These are phyloP conservation scores for Stephania japonica DNA, from an alignment of 164 flowering plant species.

Conservation along the genomic window DNA sequence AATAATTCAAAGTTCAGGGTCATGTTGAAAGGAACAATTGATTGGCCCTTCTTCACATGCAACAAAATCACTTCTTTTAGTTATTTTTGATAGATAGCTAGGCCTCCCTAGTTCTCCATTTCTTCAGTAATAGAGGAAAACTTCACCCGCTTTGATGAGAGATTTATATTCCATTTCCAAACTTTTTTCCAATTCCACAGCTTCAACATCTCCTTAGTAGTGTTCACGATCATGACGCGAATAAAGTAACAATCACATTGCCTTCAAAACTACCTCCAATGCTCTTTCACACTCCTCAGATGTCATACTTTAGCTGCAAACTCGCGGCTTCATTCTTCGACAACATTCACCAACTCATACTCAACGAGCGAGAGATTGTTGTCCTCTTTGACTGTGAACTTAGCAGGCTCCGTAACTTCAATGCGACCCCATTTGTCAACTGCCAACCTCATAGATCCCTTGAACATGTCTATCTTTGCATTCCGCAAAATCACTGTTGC, in stretches of 20 bases:
- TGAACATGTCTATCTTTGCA: slow-evolving; percentile 49
- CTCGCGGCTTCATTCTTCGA: slow-evolving; percentile 18
- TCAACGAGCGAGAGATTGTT: slow-evolving; percentile 42
- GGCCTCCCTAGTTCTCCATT: neutral
- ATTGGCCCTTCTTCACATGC: neutral
- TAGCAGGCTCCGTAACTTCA: slow-evolving; percentile 39
- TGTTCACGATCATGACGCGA: neutral
- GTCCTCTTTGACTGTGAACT: slow-evolving; percentile 35
- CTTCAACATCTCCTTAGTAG: neutral
- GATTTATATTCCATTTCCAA: neutral
- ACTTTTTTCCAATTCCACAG: neutral
- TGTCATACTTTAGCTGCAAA: slow-evolving; percentile 3
- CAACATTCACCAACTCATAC: slow-evolving; percentile 43
- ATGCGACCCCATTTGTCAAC: slow-evolving; percentile 48
- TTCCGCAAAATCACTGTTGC: slow-evolving; percentile 36
- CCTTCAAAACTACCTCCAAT: neutral
- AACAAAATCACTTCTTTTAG: neutral
- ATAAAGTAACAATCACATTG: neutral
- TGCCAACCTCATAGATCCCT: slow-evolving; percentile 43
- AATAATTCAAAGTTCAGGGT: neutral
- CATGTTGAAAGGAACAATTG: neutral
- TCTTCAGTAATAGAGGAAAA: neutral
- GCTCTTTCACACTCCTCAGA: neutral
- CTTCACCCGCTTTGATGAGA: neutral
- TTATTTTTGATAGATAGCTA: neutral